A percentile compares a stretch with the other conserved stretches of the same genome.
Conservation (phyloP, 495 filamentous ascomycete genomes). For the Letharia lupina region DNA sequence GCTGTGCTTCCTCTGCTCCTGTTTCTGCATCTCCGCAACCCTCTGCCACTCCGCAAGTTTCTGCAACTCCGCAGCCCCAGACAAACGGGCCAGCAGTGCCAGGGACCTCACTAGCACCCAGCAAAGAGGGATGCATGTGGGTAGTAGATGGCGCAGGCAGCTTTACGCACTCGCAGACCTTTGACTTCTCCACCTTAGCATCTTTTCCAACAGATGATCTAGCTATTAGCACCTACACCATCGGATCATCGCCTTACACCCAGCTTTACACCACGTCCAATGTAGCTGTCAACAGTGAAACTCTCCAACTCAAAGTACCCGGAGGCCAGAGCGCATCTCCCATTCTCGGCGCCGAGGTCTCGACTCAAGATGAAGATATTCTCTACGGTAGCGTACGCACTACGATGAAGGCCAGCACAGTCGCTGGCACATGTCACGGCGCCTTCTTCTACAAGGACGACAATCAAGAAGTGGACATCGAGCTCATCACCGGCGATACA, state of each 20-base stretch:
- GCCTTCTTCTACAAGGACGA: slow-evolving; percentile 23
- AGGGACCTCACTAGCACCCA: neutral
- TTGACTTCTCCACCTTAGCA: slow-evolving; percentile 11
- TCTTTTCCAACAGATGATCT: slow-evolving; percentile 14
- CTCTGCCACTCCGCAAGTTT: neutral
- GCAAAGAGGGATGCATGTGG: slow-evolving; percentile 13
- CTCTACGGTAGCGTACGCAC: slow-evolving; percentile 25
- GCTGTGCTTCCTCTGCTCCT: neutral
- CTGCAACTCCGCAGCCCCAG: neutral
- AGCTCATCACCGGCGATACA: slow-evolving; percentile 19
- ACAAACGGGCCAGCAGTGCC: neutral
- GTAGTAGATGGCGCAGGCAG: slow-evolving; percentile 11
- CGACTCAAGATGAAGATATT: slow-evolving; percentile 16
- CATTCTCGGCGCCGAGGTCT: slow-evolving; percentile 19
- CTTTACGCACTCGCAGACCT: slow-evolving; percentile 17
- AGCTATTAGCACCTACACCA: slow-evolving; percentile 8
- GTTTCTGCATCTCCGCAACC: neutral
- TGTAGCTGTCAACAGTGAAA: slow-evolving; percentile 15
- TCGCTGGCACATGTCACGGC: slow-evolving; percentile 17
- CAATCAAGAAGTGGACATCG: slow-evolving; percentile 23
- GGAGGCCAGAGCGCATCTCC: slow-evolving; percentile 21
- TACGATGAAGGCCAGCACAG: slow-evolving; percentile 17
- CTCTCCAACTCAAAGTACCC: slow-evolving; percentile 21
- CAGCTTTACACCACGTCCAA: slow-evolving; percentile 14
- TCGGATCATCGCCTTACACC: slow-evolving; percentile 5